Base-by-base conservation (phyloP, 129 eudicot species). In the Smallanthus sonchifolius region DNA sequence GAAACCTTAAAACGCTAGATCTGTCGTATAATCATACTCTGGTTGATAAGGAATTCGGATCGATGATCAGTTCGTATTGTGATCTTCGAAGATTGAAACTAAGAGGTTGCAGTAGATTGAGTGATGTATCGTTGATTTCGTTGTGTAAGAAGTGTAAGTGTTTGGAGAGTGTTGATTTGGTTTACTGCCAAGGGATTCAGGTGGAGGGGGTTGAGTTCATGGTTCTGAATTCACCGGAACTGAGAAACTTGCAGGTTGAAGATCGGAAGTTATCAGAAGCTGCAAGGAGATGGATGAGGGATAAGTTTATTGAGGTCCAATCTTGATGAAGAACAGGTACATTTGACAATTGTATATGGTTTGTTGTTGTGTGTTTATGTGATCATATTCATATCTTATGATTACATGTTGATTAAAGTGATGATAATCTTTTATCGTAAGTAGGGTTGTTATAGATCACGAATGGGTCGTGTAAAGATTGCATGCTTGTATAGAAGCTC, bases 91-190 rank as follows among this genome's bases (percentile, higher is more conserved):
- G 73, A 65, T 28, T 92, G 82, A 92, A 75, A 60, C 52, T 88
- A 63, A 81, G 89, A 73, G 91, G 97, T n/a, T 88, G 97, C 64
- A 62, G 65, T 37, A 36, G 79, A 59, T 70, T 89, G 79, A 89
- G 78, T 0, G 59, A 73, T 49, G 75, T 79, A 24, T 72, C 87
- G 3, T 32, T 76, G 61, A 44, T 70, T 38, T 81, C 89, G 1
- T 67, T 89, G 82, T 73, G 75, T 20, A 89, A 77, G 76, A 80
- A 73, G 57, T 92, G 97, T 73, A 87, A 77, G 88, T 48, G 48
- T 38, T 73, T 92, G 90, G 82, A 84, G 84, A 49, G 72, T 66
- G 67, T 92, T 10, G 97, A 92, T 65, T 35, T 89, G 49, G 51
- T 56, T 38, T 67, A 73, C 63, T 92, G 97, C 70, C 15, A 72